Base-by-base conservation (phyloP, 768 basidiomycete species). In the Tulasnella sp. region DNA sequence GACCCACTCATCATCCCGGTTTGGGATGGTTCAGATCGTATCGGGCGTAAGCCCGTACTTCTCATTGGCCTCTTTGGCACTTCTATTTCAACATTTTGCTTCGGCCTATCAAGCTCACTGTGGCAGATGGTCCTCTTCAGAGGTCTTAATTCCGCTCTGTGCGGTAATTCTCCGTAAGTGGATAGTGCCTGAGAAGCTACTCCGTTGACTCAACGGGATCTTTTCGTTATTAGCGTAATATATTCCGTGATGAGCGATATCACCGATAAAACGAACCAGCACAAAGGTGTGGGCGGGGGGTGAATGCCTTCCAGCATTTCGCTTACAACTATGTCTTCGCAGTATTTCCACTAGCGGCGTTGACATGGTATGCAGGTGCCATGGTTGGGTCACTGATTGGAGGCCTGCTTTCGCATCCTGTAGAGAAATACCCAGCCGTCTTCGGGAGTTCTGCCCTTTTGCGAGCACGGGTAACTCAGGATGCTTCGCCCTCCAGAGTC, bases 231-330 rank as follows among this genome's bases (percentile, higher is more conserved):
- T 3, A 88, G 84, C 24, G 85, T 52, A 27, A 72, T 85, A 12
- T 89, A 91, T 74, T 89, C 90, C 1, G 86, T 91, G 6, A 86
- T 93, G 0, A 89, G 90, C 16, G 92, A 93, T 84, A 86, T 92
- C 38, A 91, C 91, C 16, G 91, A 92, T 81, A 83, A 88, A 19
- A 89, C 88, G 9, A 92, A 93, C 80, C 90, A 91, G 83, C 88
- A 88, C 0, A 82, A 85, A 46, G 89, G 81, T 81, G 18, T 19
- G 46, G 10, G 39, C 39, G 39, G 10, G 3, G n/a, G n/a, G n/a
- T n/a, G n/a, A n/a, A 4, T 40, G 39, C 39, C 39, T 3, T 40
- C 10, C 39, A 40, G 5, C 39, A 10, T 10, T 40, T 46, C 2
- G 46, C 14, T 46, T 46, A 14, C 46, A 46, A 27, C 24, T 18